phyloP scores from a whole-genome alignment of 257 asterid genomes.

The Ocimum tenuiflorum region DNA sequence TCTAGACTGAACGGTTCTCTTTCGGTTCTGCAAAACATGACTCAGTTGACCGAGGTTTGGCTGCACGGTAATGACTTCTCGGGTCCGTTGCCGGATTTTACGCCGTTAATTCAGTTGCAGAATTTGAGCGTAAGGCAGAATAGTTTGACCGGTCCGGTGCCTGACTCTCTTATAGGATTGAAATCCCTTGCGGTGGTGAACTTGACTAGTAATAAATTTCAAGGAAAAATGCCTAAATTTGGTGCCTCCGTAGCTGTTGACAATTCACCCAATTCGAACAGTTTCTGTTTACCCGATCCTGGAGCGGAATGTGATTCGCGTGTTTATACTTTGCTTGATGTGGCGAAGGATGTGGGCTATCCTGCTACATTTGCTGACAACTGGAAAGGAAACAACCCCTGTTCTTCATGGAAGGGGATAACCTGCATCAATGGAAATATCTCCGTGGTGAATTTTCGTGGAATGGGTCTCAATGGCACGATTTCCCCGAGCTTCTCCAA shows the following conservation, averaged over 20 bases:
- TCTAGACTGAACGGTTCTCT: conserved; percentile 49
- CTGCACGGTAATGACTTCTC: conserved; percentile 48
- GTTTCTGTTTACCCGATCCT: conserved; percentile 47
- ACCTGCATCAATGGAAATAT: conserved; percentile 40
- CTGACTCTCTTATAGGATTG: conserved; percentile 38
- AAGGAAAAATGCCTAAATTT: conserved; percentile 64
- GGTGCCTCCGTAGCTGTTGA: conserved; percentile 31
- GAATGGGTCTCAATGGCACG: conserved; percentile 48
- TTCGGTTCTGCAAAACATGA: conserved; percentile 49
- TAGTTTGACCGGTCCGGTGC: conserved; percentile 62
- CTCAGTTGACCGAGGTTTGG: conserved; percentile 48
- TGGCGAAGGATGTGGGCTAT: conserved; percentile 44
- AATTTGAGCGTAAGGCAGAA: conserved; percentile 58
- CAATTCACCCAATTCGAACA: conserved; percentile 24
- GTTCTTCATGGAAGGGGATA: conserved; percentile 55
- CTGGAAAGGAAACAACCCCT: conserved; percentile 65
- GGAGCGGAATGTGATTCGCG: conserved; percentile 55
- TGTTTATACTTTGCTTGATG: conserved; percentile 49
- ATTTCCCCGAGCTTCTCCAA: conserved; percentile 51
- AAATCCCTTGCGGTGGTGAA: conserved; percentile 43
- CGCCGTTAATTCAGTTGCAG: conserved; percentile 32
- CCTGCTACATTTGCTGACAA: conserved; percentile 42
- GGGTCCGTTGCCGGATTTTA: conserved; percentile 62
- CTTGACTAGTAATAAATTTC: conserved; percentile 57
- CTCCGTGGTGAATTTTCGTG: conserved; percentile 46